Evolutionary conservation across 2,329 filamentous ascomycete species (phyloP).

Genomic region (Diplodia seriata): DNA sequence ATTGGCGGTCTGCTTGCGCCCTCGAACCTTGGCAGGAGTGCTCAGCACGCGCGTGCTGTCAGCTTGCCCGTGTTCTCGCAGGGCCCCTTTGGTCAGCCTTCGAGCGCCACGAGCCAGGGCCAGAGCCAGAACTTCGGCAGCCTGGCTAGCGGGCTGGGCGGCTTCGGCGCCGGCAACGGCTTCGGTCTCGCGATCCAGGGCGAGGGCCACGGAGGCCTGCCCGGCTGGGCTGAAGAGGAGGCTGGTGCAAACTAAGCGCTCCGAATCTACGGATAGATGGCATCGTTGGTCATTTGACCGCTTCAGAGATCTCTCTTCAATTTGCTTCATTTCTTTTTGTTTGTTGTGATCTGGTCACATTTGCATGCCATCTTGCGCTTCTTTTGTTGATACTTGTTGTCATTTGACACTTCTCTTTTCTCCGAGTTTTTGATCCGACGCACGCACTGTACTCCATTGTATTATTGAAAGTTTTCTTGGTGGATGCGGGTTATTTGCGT

Average conservation of each 20-base stretch:
- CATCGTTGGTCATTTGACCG: conserved; percentile 18
- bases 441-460: conserved; percentile 31
- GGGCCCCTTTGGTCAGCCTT: conserved; percentile 58
- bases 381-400: conserved; percentile 29
- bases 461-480: conserved; percentile 30
- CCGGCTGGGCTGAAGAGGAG: conserved; percentile 70
- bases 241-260: conserved; percentile 59
- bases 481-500: conserved; percentile 33
- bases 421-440: conserved; percentile 17
- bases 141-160: conserved; percentile 65
- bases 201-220: conserved; percentile 58
- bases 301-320: conserved; percentile 13
- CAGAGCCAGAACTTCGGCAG: conserved; percentile 61
- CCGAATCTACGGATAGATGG: conserved; percentile 4
- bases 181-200: conserved; percentile 67
- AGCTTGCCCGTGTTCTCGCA: conserved; percentile 79
- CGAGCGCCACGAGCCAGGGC: conserved; percentile 44
- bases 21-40: conserved; percentile 64
- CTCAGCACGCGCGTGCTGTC: conserved; percentile 79
- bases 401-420: conserved; percentile 28
- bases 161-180: conserved; percentile 60
- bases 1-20: conserved; percentile 81
- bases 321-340: conserved; percentile 29
- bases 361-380: conserved; percentile 30
- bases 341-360: conserved; percentile 27